Base-by-base conservation (phyloP, 2,329 filamentous ascomycete genomes). In the Colletotrichum destructivum region DNA sequence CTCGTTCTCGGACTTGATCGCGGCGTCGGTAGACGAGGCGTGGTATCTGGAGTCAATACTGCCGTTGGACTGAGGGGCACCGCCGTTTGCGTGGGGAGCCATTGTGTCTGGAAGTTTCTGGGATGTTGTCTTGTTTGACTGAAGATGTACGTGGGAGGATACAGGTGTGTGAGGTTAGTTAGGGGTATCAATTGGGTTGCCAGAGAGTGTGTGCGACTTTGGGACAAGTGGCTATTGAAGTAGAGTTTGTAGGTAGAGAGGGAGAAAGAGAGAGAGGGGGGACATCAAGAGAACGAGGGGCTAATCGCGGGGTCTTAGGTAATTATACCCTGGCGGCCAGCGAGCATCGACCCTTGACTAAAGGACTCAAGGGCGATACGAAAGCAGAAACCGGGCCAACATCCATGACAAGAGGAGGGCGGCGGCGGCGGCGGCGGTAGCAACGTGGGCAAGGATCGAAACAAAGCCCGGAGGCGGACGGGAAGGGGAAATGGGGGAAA, bases 1-100 rank as follows among this genome's bases (percentile, higher is more conserved):
- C 80, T 93, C 87, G 79, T 94, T 88, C 85, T 99, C 96, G 64
- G 91, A 86, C 64, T 91, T 85, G 81, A 98, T 97, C 77, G 96
- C 96, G 77, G 89, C 87, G 69, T 91, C 85, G 54, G 95, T 95
- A 35, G 96, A 95, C 23, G 93, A 82, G 66, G 94, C 89, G 84
- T 98, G 96, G 85, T 88, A 90, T 75, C 84, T 85, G 26, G 77
- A 75, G 59, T 77, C 76, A 69, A 71, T 66, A 72, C 72, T 74
- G 70, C 76, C 75, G 75, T 80, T 82, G 76, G 78, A 77, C 70
- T 78, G 72, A 66, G 77, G 73, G 66, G 76, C 75, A 69, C 76
- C 75, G 77, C 77, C 81, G 78, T 89, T 82, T 78, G 88, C 88
- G 85, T 90, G 88, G 75, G 89, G 88, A 76, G 89, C 87, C 89